Evolutionary conservation across 23 red algal genomes (phyloP).

Genomic region (Gracilaria domingensis): DNA sequence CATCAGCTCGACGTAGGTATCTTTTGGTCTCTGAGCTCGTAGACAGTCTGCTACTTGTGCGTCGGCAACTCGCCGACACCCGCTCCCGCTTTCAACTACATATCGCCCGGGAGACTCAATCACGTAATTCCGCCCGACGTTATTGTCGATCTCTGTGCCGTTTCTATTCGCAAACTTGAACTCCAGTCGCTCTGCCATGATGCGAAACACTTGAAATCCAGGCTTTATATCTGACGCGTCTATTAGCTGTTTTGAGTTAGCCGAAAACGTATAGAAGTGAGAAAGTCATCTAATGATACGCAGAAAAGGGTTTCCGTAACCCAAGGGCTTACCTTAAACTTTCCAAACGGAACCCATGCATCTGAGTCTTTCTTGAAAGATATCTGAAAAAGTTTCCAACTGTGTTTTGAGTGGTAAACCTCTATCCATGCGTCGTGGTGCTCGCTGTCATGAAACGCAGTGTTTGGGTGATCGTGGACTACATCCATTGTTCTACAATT

Average conservation of each 20-base stretch:
- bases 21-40: constrained; percentile 28
- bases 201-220: constrained; percentile 58
- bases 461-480: constrained; percentile 39
- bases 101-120: constrained; percentile 53
- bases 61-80: constrained; percentile 64
- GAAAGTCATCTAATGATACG: background rate
- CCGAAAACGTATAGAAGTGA: background rate
- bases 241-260: constrained; percentile 15
- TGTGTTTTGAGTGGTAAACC: constrained; percentile 46
- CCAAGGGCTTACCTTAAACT: constrained; percentile 46
- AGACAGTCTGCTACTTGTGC: constrained; percentile 63
- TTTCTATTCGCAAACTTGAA: constrained; percentile 49
- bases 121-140: constrained; percentile 49
- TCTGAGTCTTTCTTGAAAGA: constrained; percentile 47
- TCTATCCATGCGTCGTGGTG: constrained; percentile 49
- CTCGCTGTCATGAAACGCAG: constrained; percentile 9
- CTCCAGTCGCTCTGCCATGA: constrained; percentile 39
- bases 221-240: constrained; percentile 37
- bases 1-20: constrained; percentile 48
- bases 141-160: constrained; percentile 44
- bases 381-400: constrained; percentile 59
- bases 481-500: background rate
- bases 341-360: constrained; percentile 53
- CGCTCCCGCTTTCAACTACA: constrained; percentile 50
- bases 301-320: background rate